Conservation (phyloP, 2,329 filamentous ascomycete genomes). For the Apiospora pterosperma region DNA sequence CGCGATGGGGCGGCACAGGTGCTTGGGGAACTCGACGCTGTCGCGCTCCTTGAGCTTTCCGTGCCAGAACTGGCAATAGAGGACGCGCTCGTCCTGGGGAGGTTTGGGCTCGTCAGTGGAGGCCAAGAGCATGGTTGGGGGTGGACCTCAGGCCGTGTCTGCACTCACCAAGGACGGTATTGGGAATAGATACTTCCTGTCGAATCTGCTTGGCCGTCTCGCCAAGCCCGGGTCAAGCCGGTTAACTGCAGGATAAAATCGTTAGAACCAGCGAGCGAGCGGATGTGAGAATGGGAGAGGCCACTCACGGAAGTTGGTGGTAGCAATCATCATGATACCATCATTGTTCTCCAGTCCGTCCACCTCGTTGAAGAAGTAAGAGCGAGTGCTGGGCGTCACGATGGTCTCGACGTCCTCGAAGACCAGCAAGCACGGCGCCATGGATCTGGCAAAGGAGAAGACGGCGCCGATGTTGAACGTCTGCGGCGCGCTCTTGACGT, state of each 20-base stretch:
- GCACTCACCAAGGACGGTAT: conserved; percentile 12
- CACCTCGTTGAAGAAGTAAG: conserved; percentile 69
- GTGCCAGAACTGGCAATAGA: conserved; percentile 62
- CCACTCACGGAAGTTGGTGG: conserved; percentile 48
- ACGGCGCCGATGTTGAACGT: conserved; percentile 41
- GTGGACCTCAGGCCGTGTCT: not conserved
- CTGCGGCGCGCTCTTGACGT: conserved; percentile 60
- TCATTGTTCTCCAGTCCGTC: conserved; percentile 66
- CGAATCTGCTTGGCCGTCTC: conserved; percentile 61
- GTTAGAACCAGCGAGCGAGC: too few species aligned
- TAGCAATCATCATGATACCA: conserved; percentile 64
- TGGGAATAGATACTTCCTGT: conserved; percentile 61
- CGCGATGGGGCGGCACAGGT: conserved; percentile 52
- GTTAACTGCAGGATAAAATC: conserved; percentile 38
- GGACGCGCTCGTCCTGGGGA: conserved; percentile 43
- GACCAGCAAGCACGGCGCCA: conserved; percentile 64
- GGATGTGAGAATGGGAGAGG: too few species aligned
- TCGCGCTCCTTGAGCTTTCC: conserved; percentile 49
- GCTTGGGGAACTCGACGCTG: conserved; percentile 54
- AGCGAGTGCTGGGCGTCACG: conserved; percentile 53
- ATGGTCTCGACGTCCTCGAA: conserved; percentile 69
- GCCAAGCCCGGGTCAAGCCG: conserved; percentile 61
- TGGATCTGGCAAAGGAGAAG: conserved; percentile 54
- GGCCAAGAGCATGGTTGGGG: accelerated
- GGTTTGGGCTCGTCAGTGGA: conserved; percentile 30